A percentile compares a stretch with the other conserved stretches of the same genome.
phyloP scores from a whole-genome alignment of 169 alveolate genomes.

The Babesia divergens region DNA sequence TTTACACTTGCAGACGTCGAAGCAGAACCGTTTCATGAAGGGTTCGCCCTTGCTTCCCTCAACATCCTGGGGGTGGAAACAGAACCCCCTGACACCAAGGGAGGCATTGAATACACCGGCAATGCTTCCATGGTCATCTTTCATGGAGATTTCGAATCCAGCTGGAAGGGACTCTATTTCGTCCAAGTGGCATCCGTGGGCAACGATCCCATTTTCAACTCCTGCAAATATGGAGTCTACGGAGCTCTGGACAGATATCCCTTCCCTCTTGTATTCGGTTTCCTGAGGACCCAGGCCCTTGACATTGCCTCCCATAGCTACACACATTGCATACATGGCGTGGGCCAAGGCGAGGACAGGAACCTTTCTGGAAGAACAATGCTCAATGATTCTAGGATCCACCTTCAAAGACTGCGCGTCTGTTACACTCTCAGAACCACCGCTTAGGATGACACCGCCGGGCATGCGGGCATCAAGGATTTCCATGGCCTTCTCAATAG shows the following conservation, averaged over 20 bases:
- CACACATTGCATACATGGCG: constrained; percentile 70
- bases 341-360: constrained; percentile 72
- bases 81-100: constrained; percentile 54
- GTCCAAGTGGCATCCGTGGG: constrained; percentile 66
- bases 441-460: constrained; percentile 71
- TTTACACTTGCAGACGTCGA: constrained; percentile 64
- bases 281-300: constrained; percentile 55
- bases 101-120: constrained; percentile 60
- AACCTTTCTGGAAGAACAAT: constrained; percentile 47
- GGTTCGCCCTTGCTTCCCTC: constrained; percentile 62
- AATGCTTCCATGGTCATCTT: constrained; percentile 36
- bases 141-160: constrained; percentile 63
- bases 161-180: constrained; percentile 58
- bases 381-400: constrained; percentile 50
- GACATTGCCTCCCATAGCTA: constrained; percentile 63
- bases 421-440: constrained; percentile 68
- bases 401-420: constrained; percentile 61
- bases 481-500: constrained; percentile 56
- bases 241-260: background rate
- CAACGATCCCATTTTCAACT: constrained; percentile 33
- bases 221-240: constrained; percentile 54
- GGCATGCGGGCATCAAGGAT: constrained; percentile 45
- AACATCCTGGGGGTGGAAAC: constrained; percentile 73
- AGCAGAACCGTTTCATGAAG: constrained; percentile 67
- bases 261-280: constrained; percentile 56